Percentiles rank a stretch among this genome's conserved stretches.
phyloP scores from a whole-genome alignment of 2,329 filamentous ascomycete genomes.

The Falciphora oryzae region DNA sequence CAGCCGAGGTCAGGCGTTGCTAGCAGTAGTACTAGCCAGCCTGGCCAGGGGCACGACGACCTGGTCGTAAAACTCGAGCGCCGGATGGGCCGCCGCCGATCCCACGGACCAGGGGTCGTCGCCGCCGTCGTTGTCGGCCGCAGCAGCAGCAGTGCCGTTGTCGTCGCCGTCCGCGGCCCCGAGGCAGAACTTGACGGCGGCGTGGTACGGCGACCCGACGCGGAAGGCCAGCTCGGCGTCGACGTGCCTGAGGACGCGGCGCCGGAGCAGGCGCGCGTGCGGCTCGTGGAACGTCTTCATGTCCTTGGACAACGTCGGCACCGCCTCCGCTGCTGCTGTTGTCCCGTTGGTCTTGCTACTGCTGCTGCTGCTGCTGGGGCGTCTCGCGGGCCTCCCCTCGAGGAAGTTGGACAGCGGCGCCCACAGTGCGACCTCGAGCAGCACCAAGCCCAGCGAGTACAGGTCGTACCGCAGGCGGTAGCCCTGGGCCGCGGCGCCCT shows the following conservation, averaged over 20 bases:
- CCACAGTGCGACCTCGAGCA: constrained; percentile 39
- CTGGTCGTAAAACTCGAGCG: constrained; percentile 8
- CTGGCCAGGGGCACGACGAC: constrained; percentile 8
- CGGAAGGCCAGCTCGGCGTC: constrained; percentile 7
- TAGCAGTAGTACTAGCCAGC: background rate
- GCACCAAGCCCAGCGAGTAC: constrained; percentile 42
- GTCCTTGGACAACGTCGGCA: background rate
- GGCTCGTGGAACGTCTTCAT: constrained; percentile 3
- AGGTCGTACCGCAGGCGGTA: constrained; percentile 25
- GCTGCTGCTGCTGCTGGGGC: background rate
- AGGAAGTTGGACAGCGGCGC: constrained; percentile 20
- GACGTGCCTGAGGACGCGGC: constrained; percentile 1
- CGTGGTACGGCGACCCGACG: constrained; percentile 4
- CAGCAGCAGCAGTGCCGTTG: background rate
- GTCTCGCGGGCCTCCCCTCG: constrained; percentile 4
- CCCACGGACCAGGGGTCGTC: background rate
- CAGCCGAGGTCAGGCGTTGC: background rate
- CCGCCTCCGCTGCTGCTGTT: background rate
- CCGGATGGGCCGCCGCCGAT: background rate
- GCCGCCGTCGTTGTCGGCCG: background rate
- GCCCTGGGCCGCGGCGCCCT: constrained; percentile 6
- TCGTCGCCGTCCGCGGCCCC: constrained; percentile 3
- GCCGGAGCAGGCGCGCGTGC: constrained; percentile 3
- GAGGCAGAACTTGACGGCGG: constrained; percentile 6
- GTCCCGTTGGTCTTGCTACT: background rate